Percentiles rank a stretch among this genome's conserved stretches.
Evolutionary conservation across 2,329 filamentous ascomycete genomes (phyloP).

Genomic region (Bimuria novae-zelandiae): DNA sequence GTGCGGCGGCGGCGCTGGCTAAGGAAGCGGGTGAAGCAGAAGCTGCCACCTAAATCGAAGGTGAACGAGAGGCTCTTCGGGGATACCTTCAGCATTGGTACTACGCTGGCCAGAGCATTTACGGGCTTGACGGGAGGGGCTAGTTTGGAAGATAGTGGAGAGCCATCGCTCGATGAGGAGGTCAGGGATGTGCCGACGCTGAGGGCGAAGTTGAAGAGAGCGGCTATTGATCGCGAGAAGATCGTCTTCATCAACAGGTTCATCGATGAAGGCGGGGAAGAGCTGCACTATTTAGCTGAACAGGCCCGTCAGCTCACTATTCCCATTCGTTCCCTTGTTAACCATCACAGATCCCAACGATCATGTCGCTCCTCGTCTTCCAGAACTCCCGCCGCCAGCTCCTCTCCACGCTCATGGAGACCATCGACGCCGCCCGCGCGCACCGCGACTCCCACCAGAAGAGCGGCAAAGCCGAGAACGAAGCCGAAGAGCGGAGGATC

Average conservation of each 20-base stretch:
- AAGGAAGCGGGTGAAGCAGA: conserved; percentile 73
- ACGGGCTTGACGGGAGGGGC: conserved; percentile 42
- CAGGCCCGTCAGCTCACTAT: conserved; percentile 47
- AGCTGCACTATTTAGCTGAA: conserved; percentile 74
- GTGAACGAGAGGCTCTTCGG: conserved; percentile 43
- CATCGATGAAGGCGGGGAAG: conserved; percentile 70
- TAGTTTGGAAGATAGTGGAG: conserved; percentile 23
- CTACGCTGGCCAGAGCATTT: conserved; percentile 36
- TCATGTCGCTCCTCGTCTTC: conserved; percentile 77
- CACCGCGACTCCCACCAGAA: conserved; percentile 54
- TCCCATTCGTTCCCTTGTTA: conserved; percentile 11
- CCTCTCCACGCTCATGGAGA: conserved; percentile 67
- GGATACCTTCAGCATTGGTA: conserved; percentile 46
- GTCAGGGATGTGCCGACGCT: conserved; percentile 70
- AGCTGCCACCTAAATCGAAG: conserved; percentile 40
- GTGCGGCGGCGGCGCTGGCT: conserved; percentile 91
- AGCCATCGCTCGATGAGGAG: conserved; percentile 56
- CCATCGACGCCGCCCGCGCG: conserved; percentile 58
- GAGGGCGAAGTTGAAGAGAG: conserved; percentile 67
- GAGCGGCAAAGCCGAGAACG: conserved; percentile 49
- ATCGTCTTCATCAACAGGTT: conserved; percentile 82
- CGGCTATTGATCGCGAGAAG: conserved; percentile 88
- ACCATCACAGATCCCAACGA: conserved; percentile 35
- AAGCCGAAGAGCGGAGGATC: conserved; percentile 58
- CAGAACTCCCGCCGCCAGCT: conserved; percentile 83